Percentiles rank a stretch among this genome's conserved stretches.
phyloP scores from a whole-genome alignment of 257 asterid species.

The Salvia rosmarinus region DNA sequence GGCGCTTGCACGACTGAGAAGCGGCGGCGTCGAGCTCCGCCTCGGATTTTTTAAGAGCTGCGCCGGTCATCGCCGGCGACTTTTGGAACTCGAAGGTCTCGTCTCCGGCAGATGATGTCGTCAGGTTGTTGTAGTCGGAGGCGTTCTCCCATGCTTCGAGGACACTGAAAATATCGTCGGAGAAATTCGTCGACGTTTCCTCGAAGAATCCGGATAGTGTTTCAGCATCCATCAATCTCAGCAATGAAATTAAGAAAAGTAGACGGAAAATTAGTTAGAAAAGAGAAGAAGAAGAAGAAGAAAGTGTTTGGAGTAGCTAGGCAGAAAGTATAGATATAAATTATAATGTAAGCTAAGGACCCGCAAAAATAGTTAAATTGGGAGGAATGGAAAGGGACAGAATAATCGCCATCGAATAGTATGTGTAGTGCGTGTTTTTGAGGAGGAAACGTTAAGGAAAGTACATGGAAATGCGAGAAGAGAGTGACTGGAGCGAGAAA shows the following conservation, averaged over 20 bases:
- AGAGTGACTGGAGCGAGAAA: slow-evolving; percentile 1
- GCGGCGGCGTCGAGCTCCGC: slow-evolving; percentile 39
- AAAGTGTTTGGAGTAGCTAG: not conserved
- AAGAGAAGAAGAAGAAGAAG: not conserved
- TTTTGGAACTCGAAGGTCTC: slow-evolving; percentile 48
- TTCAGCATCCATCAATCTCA: slow-evolving; percentile 49
- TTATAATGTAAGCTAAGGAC: not conserved
- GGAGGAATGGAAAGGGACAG: slow-evolving; percentile 44
- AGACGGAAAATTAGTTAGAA: too few species aligned
- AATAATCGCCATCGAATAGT: slow-evolving; percentile 54
- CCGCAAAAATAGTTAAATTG: not conserved
- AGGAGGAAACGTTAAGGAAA: not conserved
- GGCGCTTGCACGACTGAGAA: slow-evolving; percentile 45
- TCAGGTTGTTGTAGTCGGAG: not conserved
- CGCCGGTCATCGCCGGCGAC: not conserved
- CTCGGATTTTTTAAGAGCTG: not conserved
- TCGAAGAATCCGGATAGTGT: slow-evolving; percentile 47
- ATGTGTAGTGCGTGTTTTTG: not conserved
- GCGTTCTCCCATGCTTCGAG: slow-evolving; percentile 64
- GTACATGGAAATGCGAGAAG: slow-evolving; percentile 15
- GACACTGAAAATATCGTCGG: slow-evolving; percentile 70
- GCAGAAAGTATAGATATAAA: too few species aligned
- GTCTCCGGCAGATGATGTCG: not conserved
- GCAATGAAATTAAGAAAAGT: not conserved
- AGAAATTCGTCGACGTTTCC: slow-evolving; percentile 30